These are phyloP conservation scores for Colletotrichum sp. DNA, from an alignment of 2,329 filamentous ascomycete species.

Conservation along the genomic window DNA sequence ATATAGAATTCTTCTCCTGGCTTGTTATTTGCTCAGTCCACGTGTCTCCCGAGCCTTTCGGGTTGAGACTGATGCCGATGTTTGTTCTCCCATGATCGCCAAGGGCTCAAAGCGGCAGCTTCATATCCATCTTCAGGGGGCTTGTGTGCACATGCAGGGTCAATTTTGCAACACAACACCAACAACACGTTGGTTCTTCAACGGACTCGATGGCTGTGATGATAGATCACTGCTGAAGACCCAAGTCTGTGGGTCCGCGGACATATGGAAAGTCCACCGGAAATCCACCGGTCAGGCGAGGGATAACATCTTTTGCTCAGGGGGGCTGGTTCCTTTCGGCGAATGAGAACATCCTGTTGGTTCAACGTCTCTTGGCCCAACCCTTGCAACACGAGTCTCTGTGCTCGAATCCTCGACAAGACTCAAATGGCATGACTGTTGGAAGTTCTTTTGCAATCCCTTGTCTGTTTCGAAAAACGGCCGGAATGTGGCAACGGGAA, in stretches of 20 bases:
- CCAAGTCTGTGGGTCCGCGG: neutral
- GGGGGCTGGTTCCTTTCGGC: neutral
- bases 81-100: neutral
- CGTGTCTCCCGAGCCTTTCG: neutral
- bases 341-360: neutral
- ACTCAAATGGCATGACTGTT: neutral
- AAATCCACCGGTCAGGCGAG: neutral
- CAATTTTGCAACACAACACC: neutral
- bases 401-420: neutral
- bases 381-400: neutral
- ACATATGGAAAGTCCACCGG: neutral
- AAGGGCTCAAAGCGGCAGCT: neutral
- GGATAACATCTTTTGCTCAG: neutral
- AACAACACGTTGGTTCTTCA: neutral
- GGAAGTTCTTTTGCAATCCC: neutral
- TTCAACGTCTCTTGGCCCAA: neutral
- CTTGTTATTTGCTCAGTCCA: neutral
- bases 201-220: neutral
- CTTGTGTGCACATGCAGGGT: neutral
- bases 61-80: neutral
- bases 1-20: neutral
- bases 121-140: neutral
- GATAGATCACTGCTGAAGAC: neutral
- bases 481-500: neutral
- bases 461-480: neutral